Percentiles rank a stretch among this genome's conserved stretches.
Evolutionary conservation across 192 early-diverging fungal species (phyloP).

Genomic region (Umbelopsis ramanniana): DNA sequence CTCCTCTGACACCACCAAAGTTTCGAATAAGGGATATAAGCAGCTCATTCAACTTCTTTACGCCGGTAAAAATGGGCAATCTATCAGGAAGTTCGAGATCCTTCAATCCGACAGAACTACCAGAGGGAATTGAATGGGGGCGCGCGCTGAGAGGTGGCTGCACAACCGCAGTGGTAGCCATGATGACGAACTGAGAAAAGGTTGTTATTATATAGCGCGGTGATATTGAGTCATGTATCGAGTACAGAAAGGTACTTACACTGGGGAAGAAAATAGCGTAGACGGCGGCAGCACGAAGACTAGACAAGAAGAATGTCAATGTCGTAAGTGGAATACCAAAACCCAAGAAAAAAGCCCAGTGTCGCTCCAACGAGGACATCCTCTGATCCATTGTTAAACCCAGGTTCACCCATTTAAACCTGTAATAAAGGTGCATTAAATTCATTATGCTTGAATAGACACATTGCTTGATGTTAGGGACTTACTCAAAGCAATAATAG

Average conservation of each 20-base stretch:
- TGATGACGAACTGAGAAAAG: constrained; percentile 33
- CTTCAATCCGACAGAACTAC: neutral
- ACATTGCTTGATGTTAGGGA: neutral
- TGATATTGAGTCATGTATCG: neutral
- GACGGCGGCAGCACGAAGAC: constrained; percentile 27
- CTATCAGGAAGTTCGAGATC: constrained; percentile 24
- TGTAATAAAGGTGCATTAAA: neutral
- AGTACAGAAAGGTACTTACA: constrained; percentile 26
- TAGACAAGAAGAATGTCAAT: constrained; percentile 38
- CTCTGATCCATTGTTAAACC: constrained; percentile 37
- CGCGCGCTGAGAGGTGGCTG: constrained; percentile 12
- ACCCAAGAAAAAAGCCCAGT: constrained; percentile 42
- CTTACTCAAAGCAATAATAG: constrained; percentile 46
- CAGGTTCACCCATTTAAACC: constrained; percentile 36
- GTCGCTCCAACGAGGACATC: constrained; percentile 31
- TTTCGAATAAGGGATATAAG: constrained; percentile 19
- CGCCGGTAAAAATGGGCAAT: constrained; percentile 26
- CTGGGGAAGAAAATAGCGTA: constrained; percentile 40
- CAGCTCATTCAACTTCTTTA: constrained; percentile 27
- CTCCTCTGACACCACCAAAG: constrained; percentile 30
- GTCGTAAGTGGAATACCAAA: constrained; percentile 40
- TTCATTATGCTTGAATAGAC: neutral
- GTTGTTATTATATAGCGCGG: neutral
- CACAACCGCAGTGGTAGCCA: constrained; percentile 34
- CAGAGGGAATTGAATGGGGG: constrained; percentile 1